Percentiles rank a stretch among this genome's conserved stretches.
Evolutionary conservation across 139 green algal genomes (phyloP).

Genomic region (Closterium sp.): DNA sequence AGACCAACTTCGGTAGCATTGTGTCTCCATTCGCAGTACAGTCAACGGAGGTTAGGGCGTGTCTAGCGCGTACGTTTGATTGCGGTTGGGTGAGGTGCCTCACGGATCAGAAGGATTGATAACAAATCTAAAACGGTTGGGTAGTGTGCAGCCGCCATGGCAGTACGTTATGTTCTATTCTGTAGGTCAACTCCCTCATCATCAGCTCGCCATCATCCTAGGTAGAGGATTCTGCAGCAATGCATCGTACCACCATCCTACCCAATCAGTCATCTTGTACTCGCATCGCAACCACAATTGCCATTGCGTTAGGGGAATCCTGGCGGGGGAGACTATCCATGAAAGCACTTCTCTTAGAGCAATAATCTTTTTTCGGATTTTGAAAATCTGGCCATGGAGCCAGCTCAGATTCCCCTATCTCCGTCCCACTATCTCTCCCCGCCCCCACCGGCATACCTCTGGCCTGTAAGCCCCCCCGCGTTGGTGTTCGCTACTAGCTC

Average conservation of each 20-base stretch:
- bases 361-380: background rate
- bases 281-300: background rate
- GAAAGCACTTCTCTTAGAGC: background rate
- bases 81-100: no score
- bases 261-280: background rate
- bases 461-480: background rate
- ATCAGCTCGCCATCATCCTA: background rate
- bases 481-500: background rate
- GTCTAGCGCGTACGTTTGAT: no score
- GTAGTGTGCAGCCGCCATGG: no score
- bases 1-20: background rate
- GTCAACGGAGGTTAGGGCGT: no score
- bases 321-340: background rate
- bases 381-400: background rate
- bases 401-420: background rate
- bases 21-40: background rate
- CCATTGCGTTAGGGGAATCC: background rate
- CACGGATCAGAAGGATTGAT: no score
- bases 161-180: no score
- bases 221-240: background rate
- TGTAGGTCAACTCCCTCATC: background rate
- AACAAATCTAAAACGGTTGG: no score
- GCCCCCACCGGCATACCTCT: background rate
- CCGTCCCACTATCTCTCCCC: background rate
- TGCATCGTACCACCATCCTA: background rate